phyloP scores from a whole-genome alignment of 1,139 yeast genomes.

The Yamadazyma oceani region DNA sequence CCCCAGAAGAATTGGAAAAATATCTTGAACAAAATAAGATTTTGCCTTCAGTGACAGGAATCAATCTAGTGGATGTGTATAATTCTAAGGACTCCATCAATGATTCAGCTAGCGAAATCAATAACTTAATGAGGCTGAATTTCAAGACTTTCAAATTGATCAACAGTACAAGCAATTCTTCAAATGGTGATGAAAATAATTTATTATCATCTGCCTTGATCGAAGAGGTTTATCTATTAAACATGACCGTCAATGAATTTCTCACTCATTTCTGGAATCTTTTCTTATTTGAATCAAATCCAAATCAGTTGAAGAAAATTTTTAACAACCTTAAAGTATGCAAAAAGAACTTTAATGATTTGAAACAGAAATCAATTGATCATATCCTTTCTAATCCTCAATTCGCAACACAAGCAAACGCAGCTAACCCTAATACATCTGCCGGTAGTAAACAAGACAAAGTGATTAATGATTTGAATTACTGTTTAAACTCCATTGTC shows the following conservation, averaged over 20 bases:
- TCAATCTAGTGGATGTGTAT: slow-evolving; percentile 47
- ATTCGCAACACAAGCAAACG: slow-evolving; percentile 24
- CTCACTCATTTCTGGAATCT: slow-evolving; percentile 47
- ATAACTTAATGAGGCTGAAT: slow-evolving; percentile 53
- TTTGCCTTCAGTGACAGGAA: slow-evolving; percentile 16
- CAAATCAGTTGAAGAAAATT: slow-evolving; percentile 39
- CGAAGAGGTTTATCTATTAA: slow-evolving; percentile 40
- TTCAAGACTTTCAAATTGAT: slow-evolving; percentile 33
- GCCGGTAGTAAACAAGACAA: slow-evolving; percentile 21
- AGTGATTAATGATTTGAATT: slow-evolving; percentile 32
- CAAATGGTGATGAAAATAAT: slow-evolving; percentile 10
- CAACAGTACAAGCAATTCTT: slow-evolving; percentile 9
- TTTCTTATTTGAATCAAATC: slow-evolving; percentile 37
- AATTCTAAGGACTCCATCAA: slow-evolving; percentile 36
- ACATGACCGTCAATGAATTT: slow-evolving; percentile 43
- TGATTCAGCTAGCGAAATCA: slow-evolving; percentile 50
- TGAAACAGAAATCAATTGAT: slow-evolving; percentile 17
- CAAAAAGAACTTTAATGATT: slow-evolving; percentile 23
- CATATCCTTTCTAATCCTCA: slow-evolving; percentile 3
- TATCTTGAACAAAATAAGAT: slow-evolving; percentile 27
- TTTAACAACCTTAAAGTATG: slow-evolving; percentile 38
- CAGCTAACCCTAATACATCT: not conserved
- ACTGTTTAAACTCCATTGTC: slow-evolving; percentile 28
- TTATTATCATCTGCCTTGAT: slow-evolving; percentile 27
- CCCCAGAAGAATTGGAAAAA: slow-evolving; percentile 23